These are phyloP conservation scores for Alternaria hordeiaustralica DNA, from an alignment of 2,329 filamentous ascomycete genomes.

Conservation along the genomic window DNA sequence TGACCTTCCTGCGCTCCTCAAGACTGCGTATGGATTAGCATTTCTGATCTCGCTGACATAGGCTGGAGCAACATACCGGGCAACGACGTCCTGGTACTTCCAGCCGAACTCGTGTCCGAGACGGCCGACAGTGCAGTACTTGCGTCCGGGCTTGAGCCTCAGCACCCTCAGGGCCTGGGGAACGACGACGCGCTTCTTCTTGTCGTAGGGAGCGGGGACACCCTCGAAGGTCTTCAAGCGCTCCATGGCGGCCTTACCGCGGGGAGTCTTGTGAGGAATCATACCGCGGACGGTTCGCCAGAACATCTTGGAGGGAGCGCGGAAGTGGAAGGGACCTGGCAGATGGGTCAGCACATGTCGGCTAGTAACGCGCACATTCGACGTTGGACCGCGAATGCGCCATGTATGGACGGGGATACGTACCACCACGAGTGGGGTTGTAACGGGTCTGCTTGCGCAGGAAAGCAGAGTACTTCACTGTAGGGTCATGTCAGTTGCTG, in stretches of 20 bases:
- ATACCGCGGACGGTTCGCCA: constrained; percentile 99
- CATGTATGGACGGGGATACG: constrained; percentile 49
- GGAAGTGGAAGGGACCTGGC: constrained; percentile 98
- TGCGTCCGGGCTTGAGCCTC: constrained; percentile 97
- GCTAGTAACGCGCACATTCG: not conserved
- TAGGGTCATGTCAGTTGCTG: constrained; percentile 48
- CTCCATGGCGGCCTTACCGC: constrained; percentile 94
- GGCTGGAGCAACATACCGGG: constrained; percentile 72
- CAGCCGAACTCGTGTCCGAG: constrained; percentile 99
- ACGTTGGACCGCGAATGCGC: not conserved
- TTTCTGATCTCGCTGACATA: not conserved
- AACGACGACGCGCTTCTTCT: constrained; percentile 99
- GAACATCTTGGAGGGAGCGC: constrained; percentile 98
- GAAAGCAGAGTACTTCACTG: constrained; percentile 99
- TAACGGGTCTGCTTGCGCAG: constrained; percentile 99
- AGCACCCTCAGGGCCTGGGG: constrained; percentile 97
- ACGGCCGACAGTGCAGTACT: constrained; percentile 99
- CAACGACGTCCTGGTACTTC: constrained; percentile 99
- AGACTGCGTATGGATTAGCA: constrained; percentile 66
- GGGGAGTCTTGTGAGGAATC: constrained; percentile 99
- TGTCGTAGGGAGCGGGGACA: constrained; percentile 98
- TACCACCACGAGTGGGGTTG: constrained; percentile 98
- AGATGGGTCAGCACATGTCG: constrained; percentile 26
- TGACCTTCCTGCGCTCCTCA: constrained; percentile 99
- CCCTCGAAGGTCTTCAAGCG: constrained; percentile 99